phyloP scores from a whole-genome alignment of 345 rosid genomes.

The Camelina hispida region DNA sequence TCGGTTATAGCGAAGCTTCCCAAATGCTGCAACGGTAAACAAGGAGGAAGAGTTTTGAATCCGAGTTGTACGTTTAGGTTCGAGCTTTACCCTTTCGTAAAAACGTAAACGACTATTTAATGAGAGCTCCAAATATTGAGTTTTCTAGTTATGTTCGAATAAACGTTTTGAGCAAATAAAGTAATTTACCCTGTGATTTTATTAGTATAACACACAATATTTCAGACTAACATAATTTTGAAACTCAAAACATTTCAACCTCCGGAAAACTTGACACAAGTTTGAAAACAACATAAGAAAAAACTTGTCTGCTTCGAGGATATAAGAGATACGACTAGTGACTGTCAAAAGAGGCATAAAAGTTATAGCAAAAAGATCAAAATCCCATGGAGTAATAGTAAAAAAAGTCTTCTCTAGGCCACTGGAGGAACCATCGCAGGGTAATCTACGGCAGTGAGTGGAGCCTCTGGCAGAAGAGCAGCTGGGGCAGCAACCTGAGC shows the following conservation, averaged over 20 bases:
- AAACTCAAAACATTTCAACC: neutral
- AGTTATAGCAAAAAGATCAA: neutral
- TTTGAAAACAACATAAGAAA: slow-evolving; percentile 7
- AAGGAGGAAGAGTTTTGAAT: slow-evolving; percentile 54
- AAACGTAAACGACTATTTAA: too few relatives aligned
- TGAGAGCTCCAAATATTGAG: too few relatives aligned
- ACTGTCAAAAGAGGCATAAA: neutral
- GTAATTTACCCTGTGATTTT: too few relatives aligned
- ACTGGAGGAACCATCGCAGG: slow-evolving; percentile 52
- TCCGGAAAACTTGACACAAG: slow-evolving; percentile 5
- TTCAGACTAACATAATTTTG: neutral
- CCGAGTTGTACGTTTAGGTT: slow-evolving; percentile 52
- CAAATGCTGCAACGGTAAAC: slow-evolving; percentile 45
- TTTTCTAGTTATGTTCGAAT: too few relatives aligned
- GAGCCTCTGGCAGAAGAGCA: slow-evolving; percentile 31
- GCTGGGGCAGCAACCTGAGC: slow-evolving; percentile 18
- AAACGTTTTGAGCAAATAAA: too few relatives aligned
- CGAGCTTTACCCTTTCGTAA: too few relatives aligned
- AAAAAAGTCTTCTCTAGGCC: slow-evolving; percentile 33
- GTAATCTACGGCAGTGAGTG: slow-evolving; percentile 47
- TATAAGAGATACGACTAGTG: neutral
- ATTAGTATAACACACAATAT: too few relatives aligned
- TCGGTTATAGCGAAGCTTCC: neutral
- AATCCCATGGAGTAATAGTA: neutral
- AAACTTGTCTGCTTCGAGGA: neutral